Evolutionary conservation across 352 stramenopile genomes (phyloP).

Genomic region (Globisporangium camurandrum): DNA sequence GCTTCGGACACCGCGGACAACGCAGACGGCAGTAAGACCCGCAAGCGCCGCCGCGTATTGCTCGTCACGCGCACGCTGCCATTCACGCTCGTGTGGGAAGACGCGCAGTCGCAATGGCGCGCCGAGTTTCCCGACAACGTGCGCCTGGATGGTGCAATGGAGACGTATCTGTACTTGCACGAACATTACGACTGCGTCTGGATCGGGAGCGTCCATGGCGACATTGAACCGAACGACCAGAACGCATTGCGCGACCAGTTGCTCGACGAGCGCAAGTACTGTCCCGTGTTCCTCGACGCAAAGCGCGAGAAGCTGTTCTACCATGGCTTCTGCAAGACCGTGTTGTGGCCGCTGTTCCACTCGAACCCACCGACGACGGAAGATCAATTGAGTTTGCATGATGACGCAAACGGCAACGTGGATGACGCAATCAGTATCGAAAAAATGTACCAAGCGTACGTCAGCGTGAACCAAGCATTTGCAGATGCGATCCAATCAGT

Average conservation of each 20-base stretch:
- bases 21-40: constrained; percentile 16
- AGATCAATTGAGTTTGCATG: constrained; percentile 43
- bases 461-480: constrained; percentile 82
- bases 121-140: constrained; percentile 72
- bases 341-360: constrained; percentile 89
- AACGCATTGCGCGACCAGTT: constrained; percentile 81
- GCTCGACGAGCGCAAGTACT: constrained; percentile 81
- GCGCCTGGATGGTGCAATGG: constrained; percentile 63
- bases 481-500: constrained; percentile 73
- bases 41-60: constrained; percentile 49
- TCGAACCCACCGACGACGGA: constrained; percentile 78
- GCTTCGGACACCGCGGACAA: constrained; percentile 16
- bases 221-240: constrained; percentile 73
- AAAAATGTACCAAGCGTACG: constrained; percentile 86
- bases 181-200: constrained; percentile 80
- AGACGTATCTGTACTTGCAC: constrained; percentile 71
- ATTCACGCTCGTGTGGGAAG: constrained; percentile 72
- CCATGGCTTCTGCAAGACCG: constrained; percentile 86
- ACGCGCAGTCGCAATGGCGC: constrained; percentile 76
- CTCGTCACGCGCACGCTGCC: constrained; percentile 71
- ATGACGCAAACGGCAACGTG: no score
- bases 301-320: constrained; percentile 83
- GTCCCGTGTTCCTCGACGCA: constrained; percentile 73
- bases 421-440: constrained; percentile 83
- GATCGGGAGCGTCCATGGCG: constrained; percentile 76